Base-by-base conservation (phyloP, 306 rosid genomes). In the Quercus glauca region DNA sequence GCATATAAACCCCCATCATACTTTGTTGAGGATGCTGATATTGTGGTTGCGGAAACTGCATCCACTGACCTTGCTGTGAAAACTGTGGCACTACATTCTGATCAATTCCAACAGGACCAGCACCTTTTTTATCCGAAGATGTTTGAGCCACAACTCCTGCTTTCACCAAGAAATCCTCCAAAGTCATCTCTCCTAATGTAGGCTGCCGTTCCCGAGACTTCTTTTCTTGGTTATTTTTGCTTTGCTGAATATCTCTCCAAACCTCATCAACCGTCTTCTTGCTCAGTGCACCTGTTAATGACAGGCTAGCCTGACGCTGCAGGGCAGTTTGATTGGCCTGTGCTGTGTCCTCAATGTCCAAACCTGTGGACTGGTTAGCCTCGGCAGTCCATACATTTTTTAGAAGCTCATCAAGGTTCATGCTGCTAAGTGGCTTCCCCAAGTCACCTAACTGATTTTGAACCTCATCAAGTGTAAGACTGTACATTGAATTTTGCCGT, bases 381-480 rank as follows among this genome's bases (percentile, higher is more conserved):
- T 92, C 99, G 1, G 77, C 98, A 65, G 86, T 90, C 96, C 91
- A 92, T 69, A 95, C 92, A 78, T 80, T 95, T 85, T 91, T 92
- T 0, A 95, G 98, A 86, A 95, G 97, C 90, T 95, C 99, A 3
- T 95, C 99, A 41, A 95, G 95, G 83, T 95, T 95, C 99, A 95
- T 95, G 83, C 98, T 92, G 74, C 91, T 83, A 52, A 95, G 85
- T 1, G 99, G 99, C 78, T 95, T 95, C 55, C 97, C 99, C 72
- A 92, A 77, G 88, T 95, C 94, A 15, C 94, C 97, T 85, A 95
- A 86, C 74, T 92, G 99, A 83, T 85, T 92, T 85, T 95, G 96
- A 79, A 95, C 94, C 86, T 95, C 97, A 81, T 95, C 97, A 1
- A 95, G 91, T 0, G 99, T 92, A 58, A 95, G 99, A 85, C 82